Base-by-base conservation (phyloP, 768 basidiomycete species). In the Xerocomellus dryophilus region DNA sequence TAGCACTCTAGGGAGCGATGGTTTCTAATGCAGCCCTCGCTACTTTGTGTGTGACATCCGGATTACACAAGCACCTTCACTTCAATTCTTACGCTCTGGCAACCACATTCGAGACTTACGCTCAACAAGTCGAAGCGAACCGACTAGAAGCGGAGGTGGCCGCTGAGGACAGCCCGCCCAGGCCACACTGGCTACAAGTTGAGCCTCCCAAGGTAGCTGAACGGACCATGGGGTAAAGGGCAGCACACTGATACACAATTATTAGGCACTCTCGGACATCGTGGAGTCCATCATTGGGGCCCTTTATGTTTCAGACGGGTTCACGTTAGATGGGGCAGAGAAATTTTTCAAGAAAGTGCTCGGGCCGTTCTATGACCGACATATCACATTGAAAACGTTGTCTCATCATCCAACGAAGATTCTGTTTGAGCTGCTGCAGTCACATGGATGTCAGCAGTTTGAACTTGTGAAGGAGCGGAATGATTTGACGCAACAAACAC, bases 281-380 rank as follows among this genome's bases (percentile, higher is more conserved):
- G 78, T 93, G 20, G 91, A 94, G 69, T 85, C 90, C 3, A 75
- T 89, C 38, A 74, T 90, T 34, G 92, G 90, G 9, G 91, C 89
- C 10, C 72, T 91, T 46, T 90, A 85, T 70, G 79, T 93, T 57
- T 88, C 84, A 20, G 90, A 92, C 65, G 75, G 79, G 50, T 89
- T 85, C 69, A 78, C 81, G 17, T 78, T 79, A 23, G 70, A 73
- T 47, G 87, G 88, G 5, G 78, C 79, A 23, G 79, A 87, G 61
- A 71, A 72, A 0, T 76, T 93, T 61, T 93, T 88, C 70, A 77
- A 84, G 51, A 80, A 76, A 47, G 72, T 86, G 43, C 73, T 92
- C 50, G 78, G 82, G 67, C 90, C 90, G 6, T 94, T 93, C 67
- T 90, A 85, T 62, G 84, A 91, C 68, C 78, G 78, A 58, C 82